phyloP scores from a whole-genome alignment of 495 filamentous ascomycete species.

The Staphylotrichum tortipilum region DNA sequence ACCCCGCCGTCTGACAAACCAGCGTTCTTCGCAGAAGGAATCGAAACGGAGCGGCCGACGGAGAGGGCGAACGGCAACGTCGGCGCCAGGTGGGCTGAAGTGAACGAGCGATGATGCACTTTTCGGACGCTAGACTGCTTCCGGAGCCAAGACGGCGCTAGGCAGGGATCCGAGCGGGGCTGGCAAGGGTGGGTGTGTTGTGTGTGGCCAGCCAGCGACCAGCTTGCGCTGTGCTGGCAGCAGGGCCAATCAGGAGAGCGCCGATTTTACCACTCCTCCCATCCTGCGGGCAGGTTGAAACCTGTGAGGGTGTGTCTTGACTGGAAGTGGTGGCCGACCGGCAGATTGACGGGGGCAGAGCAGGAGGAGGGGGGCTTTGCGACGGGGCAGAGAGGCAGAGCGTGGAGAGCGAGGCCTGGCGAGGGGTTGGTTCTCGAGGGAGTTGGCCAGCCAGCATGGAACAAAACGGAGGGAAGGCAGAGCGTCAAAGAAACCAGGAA shows the following conservation, averaged over 20 bases:
- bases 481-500: no score
- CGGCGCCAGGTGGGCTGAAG: no score
- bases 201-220: constrained; percentile 21
- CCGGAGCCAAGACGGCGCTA: constrained; percentile 13
- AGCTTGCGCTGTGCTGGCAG: constrained; percentile 12
- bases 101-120: constrained; percentile 9
- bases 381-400: no score
- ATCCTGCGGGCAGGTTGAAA: constrained; percentile 22
- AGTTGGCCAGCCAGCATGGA: no score
- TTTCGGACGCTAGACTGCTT: constrained; percentile 17
- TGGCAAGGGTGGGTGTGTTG: constrained; percentile 16
- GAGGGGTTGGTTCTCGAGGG: no score
- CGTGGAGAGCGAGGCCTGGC: no score
- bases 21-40: no score
- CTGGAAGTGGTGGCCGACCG: constrained; percentile 5
- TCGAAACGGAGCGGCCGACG: no score
- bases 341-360: constrained; percentile 1
- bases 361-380: constrained; percentile 2
- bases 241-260: constrained; percentile 22
- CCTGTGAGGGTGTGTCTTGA: constrained; percentile 19
- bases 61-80: no score
- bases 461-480: no score
- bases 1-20: no score
- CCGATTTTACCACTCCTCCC: constrained; percentile 14
- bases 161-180: constrained; percentile 21